Conservation (phyloP, 1,139 yeast genomes). For the Yamadazyma trypodendri region DNA sequence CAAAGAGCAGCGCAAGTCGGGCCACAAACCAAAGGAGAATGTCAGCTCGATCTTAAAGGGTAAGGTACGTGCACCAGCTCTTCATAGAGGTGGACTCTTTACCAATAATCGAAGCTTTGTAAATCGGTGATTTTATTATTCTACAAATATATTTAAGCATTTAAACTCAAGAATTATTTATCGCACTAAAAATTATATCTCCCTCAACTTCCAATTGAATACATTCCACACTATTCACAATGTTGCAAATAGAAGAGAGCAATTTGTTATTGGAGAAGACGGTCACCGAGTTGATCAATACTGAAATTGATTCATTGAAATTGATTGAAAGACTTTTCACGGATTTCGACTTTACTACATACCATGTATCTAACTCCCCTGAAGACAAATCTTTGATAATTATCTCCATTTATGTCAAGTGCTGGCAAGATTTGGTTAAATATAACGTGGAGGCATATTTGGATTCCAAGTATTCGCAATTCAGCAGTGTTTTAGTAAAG, state of each 20-base stretch:
- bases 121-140: constrained; percentile 5
- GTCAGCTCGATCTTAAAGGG: constrained; percentile 37
- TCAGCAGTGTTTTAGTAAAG: constrained; percentile 27
- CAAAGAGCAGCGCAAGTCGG: constrained; percentile 9
- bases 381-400: constrained; percentile 64
- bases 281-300: constrained; percentile 36
- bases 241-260: constrained; percentile 48
- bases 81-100: constrained; percentile 41
- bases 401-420: constrained; percentile 70
- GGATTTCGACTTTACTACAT: constrained; percentile 94
- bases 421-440: constrained; percentile 69
- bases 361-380: constrained; percentile 79
- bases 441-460: constrained; percentile 61
- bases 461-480: constrained; percentile 35
- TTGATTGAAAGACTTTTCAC: constrained; percentile 87
- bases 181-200: background rate
- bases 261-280: constrained; percentile 45
- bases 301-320: constrained; percentile 34
- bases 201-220: background rate
- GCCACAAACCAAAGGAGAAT: constrained; percentile 25
- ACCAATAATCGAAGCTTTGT: constrained; percentile 13
- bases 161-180: background rate
- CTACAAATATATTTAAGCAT: background rate
- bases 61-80: constrained; percentile 44
- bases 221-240: constrained; percentile 13